Evolutionary conservation across 2,329 filamentous ascomycete genomes (phyloP).

Genomic region (Apiospora arundinis): DNA sequence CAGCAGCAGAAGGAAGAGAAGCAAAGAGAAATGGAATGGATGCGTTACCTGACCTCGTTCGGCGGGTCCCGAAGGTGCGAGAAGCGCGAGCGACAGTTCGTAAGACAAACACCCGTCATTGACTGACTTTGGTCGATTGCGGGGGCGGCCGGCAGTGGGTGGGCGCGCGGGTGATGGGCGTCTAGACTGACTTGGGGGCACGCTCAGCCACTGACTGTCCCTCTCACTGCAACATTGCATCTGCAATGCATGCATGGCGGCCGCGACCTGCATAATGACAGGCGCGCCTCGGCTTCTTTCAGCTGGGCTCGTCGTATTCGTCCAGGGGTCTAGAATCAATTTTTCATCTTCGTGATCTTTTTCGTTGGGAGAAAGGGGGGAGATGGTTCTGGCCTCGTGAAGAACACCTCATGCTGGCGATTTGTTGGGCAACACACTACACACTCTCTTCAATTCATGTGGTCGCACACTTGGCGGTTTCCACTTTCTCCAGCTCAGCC

Average conservation of each 20-base stretch:
- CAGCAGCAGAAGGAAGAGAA: not conserved
- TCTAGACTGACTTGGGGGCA: not conserved
- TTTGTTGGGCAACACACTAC: not conserved
- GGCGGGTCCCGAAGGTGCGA: not conserved
- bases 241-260: not conserved
- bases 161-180: not conserved
- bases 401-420: not conserved
- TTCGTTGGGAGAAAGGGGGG: not conserved
- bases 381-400: not conserved
- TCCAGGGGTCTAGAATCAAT: not conserved
- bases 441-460: not conserved
- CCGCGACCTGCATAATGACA: not conserved
- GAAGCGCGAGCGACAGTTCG: not conserved
- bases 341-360: not conserved
- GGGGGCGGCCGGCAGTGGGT: not conserved
- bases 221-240: not conserved
- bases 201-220: not conserved
- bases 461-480: conserved; percentile 1
- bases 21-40: not conserved
- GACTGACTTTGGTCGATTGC: not conserved
- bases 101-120: not conserved
- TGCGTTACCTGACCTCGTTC: not conserved
- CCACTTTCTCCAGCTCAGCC: not conserved
- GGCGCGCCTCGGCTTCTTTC: conserved; percentile 1
- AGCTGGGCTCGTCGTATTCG: not conserved